Evolutionary conservation across 2,329 filamentous ascomycete species (phyloP), one percentile per base, ranked within the genome.

Genomic region (Didymellaceae sp.): DNA sequence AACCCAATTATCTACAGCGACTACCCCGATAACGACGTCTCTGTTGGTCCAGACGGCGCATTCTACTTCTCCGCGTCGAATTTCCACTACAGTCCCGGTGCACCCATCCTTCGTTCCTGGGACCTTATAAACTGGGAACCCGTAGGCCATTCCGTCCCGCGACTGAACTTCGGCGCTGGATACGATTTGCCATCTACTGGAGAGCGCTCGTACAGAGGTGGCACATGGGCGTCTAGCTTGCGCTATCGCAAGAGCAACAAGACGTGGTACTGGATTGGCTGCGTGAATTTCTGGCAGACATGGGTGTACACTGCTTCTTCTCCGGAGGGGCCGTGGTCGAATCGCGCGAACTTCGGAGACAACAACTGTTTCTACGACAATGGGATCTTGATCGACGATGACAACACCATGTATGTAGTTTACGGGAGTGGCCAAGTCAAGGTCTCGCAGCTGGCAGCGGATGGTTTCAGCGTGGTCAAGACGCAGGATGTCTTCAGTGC

Each of bases 201-300:
- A 54, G 65, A n/a, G 58, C 30, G 75, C 72, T 75, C 75, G 1
- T 83, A 83, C 52, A 66, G 75, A 4, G 71, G 73, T 21, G 81
- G 81, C 0, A 82, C 76, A 2, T 83, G 77, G 76, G 81, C 81
- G 0, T 81, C 77, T 0, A 76, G 75, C 0, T 65, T 84, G 55
- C 66, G 77, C 6, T 82, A 82, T 60, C 73, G 79, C 4, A 57
- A 72, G 40, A 77, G 74, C 43, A 77, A 74, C 21, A 65, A 68
- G 0, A 59, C 67, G 0, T 84, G 74, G 64, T 83, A 83, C 68
- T 84, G 81, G 81, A 74, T 80, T 9, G 82, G 81, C 1, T 84
- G 81, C 58, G 72, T 80, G 48, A 45, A 45, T n/a, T 67, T 70
- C 69, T 83, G 80, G 80, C 75, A 80, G 8, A 81, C 80, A 1